These are phyloP conservation scores for Arachis hypogaea DNA, from an alignment of 306 rosid genomes.

Conservation along the genomic window DNA sequence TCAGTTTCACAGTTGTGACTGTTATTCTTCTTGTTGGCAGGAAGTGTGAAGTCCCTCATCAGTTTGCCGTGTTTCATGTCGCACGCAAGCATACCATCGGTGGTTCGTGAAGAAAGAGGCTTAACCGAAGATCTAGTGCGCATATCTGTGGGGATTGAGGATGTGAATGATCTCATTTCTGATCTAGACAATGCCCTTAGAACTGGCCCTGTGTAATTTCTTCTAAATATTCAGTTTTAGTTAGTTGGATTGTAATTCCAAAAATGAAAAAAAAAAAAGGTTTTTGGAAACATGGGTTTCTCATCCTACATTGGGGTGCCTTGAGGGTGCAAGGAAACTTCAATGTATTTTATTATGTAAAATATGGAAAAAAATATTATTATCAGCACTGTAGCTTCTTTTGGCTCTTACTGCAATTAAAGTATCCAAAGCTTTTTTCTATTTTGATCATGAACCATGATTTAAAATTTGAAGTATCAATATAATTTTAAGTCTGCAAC, in stretches of 20 bases:
- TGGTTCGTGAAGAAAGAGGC: constrained; percentile 69
- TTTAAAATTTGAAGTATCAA: no score
- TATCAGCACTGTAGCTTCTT: background rate
- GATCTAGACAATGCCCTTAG: constrained; percentile 59
- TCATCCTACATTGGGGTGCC: background rate
- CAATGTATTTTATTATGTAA: background rate
- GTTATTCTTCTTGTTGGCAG: constrained; percentile 44
- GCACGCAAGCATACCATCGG: constrained; percentile 70
- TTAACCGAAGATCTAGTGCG: constrained; percentile 76
- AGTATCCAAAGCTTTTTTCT: background rate
- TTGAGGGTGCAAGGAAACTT: background rate
- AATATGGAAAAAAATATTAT: background rate
- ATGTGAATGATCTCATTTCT: constrained; percentile 65
- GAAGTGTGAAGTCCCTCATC: constrained; percentile 91
- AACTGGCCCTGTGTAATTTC: constrained; percentile 50
- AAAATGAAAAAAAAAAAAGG: background rate
- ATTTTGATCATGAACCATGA: no score
- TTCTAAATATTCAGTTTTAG: background rate
- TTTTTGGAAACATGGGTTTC: background rate
- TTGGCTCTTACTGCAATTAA: background rate
- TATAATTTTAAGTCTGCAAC: background rate
- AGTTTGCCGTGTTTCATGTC: constrained; percentile 89
- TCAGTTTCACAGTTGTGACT: background rate
- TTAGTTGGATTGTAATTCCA: background rate
- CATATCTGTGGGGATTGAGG: constrained; percentile 75